A percentile compares a stretch with the other conserved stretches of the same genome.
phyloP scores from a whole-genome alignment of 2,329 filamentous ascomycete genomes.

The Bipolaris victoriae region DNA sequence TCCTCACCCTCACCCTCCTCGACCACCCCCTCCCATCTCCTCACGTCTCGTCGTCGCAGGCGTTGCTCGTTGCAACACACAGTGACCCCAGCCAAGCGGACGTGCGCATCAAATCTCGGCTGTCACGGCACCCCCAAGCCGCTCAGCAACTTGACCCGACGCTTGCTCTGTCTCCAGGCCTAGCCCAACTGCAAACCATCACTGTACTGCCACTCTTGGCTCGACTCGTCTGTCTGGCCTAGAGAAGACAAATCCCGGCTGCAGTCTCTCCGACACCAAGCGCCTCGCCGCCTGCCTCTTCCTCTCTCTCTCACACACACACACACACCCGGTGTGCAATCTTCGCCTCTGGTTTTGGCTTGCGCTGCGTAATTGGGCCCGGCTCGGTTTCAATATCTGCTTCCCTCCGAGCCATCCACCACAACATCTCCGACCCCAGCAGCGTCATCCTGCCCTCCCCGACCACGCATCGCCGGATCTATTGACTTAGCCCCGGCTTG shows the following conservation, averaged over 20 bases:
- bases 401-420: constrained; percentile 17
- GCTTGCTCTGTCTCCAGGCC: constrained; percentile 17
- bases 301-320: constrained; percentile 8
- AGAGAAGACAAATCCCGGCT: neutral
- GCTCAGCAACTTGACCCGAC: constrained; percentile 14
- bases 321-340: constrained; percentile 12
- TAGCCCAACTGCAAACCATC: constrained; percentile 9
- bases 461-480: constrained; percentile 43
- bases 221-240: constrained; percentile 12
- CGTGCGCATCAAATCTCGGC: constrained; percentile 18
- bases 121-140: constrained; percentile 17
- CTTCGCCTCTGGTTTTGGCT: constrained; percentile 15
- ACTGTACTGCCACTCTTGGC: constrained; percentile 9
- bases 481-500: constrained; percentile 49
- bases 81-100: constrained; percentile 14
- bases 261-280: constrained; percentile 15
- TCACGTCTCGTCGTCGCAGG: constrained; percentile 25
- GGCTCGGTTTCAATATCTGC: constrained; percentile 21
- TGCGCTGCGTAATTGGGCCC: constrained; percentile 20
- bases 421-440: constrained; percentile 19
- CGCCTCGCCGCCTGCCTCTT: constrained; percentile 15
- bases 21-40: constrained; percentile 15
- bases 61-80: constrained; percentile 28
- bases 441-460: constrained; percentile 20
- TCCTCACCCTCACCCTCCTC: constrained; percentile 15